These are phyloP conservation scores for Selaginella tamariscina DNA, from an alignment of 75 land plant genomes.

Conservation along the genomic window DNA sequence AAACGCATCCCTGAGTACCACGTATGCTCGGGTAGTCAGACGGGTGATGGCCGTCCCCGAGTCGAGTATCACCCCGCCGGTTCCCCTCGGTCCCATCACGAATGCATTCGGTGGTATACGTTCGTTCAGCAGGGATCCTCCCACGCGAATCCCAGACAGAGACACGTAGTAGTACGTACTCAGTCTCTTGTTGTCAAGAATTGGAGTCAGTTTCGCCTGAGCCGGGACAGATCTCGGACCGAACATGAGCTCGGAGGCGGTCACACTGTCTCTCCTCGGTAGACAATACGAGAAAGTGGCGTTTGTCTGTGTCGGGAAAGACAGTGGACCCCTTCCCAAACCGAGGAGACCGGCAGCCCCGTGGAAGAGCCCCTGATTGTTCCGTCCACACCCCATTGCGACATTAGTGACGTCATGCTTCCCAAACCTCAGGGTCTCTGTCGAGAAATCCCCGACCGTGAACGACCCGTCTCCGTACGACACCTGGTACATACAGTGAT, in stretches of 20 bases:
- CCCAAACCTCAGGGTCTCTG: constrained; percentile 62
- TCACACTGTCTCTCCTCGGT: neutral
- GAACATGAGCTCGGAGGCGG: neutral
- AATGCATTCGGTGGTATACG: neutral
- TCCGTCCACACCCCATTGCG: neutral
- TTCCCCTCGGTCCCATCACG: neutral
- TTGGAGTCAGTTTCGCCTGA: neutral
- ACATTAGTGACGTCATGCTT: neutral
- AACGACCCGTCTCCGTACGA: constrained; percentile 85
- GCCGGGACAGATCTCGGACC: neutral
- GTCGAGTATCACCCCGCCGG: constrained; percentile 5
- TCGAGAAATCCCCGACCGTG: constrained; percentile 54
- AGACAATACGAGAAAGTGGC: constrained; percentile 1
- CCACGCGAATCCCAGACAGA: neutral
- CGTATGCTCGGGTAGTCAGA: neutral
- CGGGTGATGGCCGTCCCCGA: constrained; percentile 3
- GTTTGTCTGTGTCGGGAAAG: neutral
- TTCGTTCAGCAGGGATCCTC: neutral
- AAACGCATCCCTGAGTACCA: neutral
- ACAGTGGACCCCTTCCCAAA: neutral
- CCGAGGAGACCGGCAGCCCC: constrained; percentile 6
- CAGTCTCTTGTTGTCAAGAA: neutral
- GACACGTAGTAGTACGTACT: constrained; percentile 5
- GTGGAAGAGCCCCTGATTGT: constrained; percentile 11
- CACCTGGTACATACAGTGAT: constrained; percentile 50